Evolutionary conservation across 2,329 filamentous ascomycete genomes (phyloP), one percentile per base, ranked within the genome.

Genomic region (Hymenotorrendiella dingleyae): DNA sequence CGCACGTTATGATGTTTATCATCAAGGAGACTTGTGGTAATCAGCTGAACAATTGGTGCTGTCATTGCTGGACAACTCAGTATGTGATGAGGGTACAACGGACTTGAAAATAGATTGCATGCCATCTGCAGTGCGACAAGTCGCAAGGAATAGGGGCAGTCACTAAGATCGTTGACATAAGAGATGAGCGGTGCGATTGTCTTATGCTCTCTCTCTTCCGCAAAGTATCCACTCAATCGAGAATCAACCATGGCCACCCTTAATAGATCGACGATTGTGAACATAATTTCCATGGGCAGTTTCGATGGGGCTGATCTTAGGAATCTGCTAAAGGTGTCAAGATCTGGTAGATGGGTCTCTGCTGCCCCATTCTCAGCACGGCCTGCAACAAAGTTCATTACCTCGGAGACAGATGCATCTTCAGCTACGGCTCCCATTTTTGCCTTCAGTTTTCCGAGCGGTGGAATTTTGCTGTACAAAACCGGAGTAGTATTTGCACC

Each of bases 241-340:
- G 82, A 71, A 55, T 97, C 91, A 10, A 82, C 71, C 43, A 95
- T 76, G 0, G 85, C 77, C 49, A 86, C 77, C 17, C 93, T 78
- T 38, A 95, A 74, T 2, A 98, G 74, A 59, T 97, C 93, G n/a
- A 95, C 74, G 0, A 90, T 70, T 1, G 88, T 78, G 59, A 97
- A 97, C 32, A 89, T 73, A 1, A 73, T 67, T 11, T 86, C 84
- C 0, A 68, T 60, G 0, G 84, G 75, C 2, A 94, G 65, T 0
- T 68, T 65, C 0, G 64, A 57, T 3, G 80, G 70, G 1, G 75
- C 74, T 1, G 68, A 64, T 24, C 69, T 72, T 5, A 95, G 46
- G 52, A 84, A 82, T 0, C 57, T 57, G 1, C 80, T 76, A 47
- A 95, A 80, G 2, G 71, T 66, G 5, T 73, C 66, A 26, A 96